Conservation (phyloP, 164 flowering plant genomes). For the Santalum album region DNA sequence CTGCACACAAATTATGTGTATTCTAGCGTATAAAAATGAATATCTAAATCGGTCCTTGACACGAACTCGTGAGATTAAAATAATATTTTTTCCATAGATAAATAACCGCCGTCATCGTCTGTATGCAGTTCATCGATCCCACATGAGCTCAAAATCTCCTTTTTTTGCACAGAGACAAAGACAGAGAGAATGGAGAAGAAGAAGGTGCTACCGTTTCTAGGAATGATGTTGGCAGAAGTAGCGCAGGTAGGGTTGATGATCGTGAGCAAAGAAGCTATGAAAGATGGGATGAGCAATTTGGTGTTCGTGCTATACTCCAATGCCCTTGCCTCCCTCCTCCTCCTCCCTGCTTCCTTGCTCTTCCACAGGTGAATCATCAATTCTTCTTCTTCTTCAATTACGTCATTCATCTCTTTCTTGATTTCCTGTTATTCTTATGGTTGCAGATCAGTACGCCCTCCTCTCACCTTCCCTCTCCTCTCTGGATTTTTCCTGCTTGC, state of each 20-base stretch:
- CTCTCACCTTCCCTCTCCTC: conserved; percentile 25
- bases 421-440: neutral
- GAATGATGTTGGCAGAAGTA: conserved; percentile 35
- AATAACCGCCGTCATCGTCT: too few relatives aligned
- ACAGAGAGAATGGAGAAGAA: conserved; percentile 2
- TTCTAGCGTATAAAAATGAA: too few relatives aligned
- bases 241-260: conserved; percentile 35
- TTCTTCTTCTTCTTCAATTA: neutral
- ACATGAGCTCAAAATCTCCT: too few relatives aligned
- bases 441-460: conserved; percentile 25
- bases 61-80: too few relatives aligned
- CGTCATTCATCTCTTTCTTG: neutral
- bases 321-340: conserved; percentile 33
- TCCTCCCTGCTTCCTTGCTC: conserved; percentile 33
- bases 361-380: conserved; percentile 23
- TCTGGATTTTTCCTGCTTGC: conserved; percentile 40
- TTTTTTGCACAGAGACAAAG: neutral
- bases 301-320: conserved; percentile 42
- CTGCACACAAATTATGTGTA: too few relatives aligned
- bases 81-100: too few relatives aligned
- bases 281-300: conserved; percentile 38
- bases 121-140: too few relatives aligned
- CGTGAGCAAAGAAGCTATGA: conserved; percentile 33
- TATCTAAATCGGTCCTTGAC: too few relatives aligned
- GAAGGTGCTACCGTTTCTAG: conserved; percentile 21